These are phyloP conservation scores for Cryptosporidium baileyi DNA, from an alignment of 169 alveolate genomes.

Conservation along the genomic window DNA sequence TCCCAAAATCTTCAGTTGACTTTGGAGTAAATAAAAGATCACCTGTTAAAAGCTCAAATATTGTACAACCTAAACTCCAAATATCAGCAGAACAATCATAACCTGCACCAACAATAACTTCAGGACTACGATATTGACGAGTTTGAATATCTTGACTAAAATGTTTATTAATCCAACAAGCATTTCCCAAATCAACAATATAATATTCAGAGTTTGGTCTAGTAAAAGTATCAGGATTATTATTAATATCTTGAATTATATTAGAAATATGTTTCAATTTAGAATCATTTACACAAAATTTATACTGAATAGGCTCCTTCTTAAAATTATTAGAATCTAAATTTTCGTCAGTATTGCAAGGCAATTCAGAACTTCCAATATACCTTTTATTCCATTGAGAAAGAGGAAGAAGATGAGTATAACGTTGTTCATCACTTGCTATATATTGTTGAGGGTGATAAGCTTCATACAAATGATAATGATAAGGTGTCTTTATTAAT, in stretches of 20 bases:
- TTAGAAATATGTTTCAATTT: not conserved
- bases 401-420: slow-evolving; percentile 59
- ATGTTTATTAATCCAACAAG: slow-evolving; percentile 97
- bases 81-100: slow-evolving; percentile 95
- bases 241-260: not conserved
- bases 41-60: slow-evolving; percentile 97
- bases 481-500: slow-evolving; percentile 33
- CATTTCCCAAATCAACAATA: slow-evolving; percentile 98
- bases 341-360: not conserved
- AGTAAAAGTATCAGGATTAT: slow-evolving; percentile 75
- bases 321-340: not conserved
- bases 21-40: slow-evolving; percentile 97
- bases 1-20: slow-evolving; percentile 83
- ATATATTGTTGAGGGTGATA: slow-evolving; percentile 63
- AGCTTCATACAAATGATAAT: slow-evolving; percentile 53
- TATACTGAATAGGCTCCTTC: not conserved
- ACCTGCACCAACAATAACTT: slow-evolving; percentile 93
- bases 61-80: slow-evolving; percentile 98
- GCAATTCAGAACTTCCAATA: slow-evolving; percentile 8
- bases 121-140: slow-evolving; percentile 98
- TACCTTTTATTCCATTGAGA: slow-evolving; percentile 49
- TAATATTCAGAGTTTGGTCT: slow-evolving; percentile 82
- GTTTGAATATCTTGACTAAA: slow-evolving; percentile 96
- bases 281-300: not conserved
- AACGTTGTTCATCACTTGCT: slow-evolving; percentile 47